Evolutionary conservation across 352 stramenopile species (phyloP), one percentile per base, ranked within the genome.

Genomic region (Pythium rishiriense): DNA sequence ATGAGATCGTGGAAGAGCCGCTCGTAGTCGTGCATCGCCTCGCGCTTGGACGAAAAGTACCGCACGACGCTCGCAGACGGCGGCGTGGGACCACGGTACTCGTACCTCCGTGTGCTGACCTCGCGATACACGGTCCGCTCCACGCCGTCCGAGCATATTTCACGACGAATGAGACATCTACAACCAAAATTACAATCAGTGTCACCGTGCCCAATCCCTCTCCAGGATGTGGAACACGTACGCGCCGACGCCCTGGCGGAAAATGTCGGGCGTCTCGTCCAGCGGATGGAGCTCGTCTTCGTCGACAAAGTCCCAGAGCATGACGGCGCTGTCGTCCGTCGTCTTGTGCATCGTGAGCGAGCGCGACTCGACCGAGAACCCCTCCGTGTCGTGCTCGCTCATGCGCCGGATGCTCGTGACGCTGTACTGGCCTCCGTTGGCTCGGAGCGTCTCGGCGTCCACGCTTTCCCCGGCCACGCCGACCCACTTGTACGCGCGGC

Each of bases 251-350:
- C 46, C 39, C n/a, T 53, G 46, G 15, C 25, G 7, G 8, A 26
- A 53, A 26, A 53, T 37, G 46, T 53, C 46, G 24, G 14, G 46
- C 24, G 6, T 39, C 12, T 1, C 12, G 24, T 12, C 14, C 4
- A 53, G 31, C 46, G 73, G 69, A 12, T 75, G 51, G 6, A 79
- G 64, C 14, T 76, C 69, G 28, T 80, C 66, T 6, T 73, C 31
- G 43, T 80, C 69, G 7, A 69, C 66, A 50, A 70, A 80, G 35
- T 80, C 69, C 69, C 69, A 76, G 14, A 80, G 56, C 19, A 57
- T 31, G 28, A 57, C n/a, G 11, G 28, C 75, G 4, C 2, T 72
- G 33, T 57, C 50, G 29, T 24, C 33, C n/a, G 9, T 21, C 9
- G 33, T 6, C 14, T 26, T 24, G 50, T 47, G 46, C 50, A 81